Conservation (phyloP, 768 basidiomycete genomes). For the Amanita jacksonii region DNA sequence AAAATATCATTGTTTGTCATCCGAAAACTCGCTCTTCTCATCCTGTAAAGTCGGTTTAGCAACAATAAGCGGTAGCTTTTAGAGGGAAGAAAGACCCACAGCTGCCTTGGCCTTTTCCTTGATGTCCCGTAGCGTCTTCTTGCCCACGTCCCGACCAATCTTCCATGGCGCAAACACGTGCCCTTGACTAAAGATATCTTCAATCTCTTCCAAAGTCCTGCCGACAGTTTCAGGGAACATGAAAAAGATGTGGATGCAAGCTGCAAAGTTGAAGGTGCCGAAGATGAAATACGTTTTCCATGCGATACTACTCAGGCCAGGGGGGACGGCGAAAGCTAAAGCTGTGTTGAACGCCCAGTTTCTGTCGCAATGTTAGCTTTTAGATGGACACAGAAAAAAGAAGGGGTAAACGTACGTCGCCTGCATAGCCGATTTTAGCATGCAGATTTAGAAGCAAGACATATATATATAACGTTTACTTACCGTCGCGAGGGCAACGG, state of each 20-base stretch:
- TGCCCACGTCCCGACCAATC: conserved; percentile 19
- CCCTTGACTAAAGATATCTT: conserved; percentile 65
- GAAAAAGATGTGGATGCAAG: conserved; percentile 64
- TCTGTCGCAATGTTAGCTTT: too few species aligned
- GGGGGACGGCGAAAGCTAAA: conserved; percentile 68
- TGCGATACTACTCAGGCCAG: conserved; percentile 54
- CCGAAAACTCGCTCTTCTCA: too few species aligned
- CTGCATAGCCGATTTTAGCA: too few species aligned
- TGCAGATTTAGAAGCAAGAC: too few species aligned
- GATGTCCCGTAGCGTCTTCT: neutral
- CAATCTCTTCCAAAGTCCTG: conserved; percentile 68
- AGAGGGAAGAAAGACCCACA: too few species aligned
- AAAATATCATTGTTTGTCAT: too few species aligned
- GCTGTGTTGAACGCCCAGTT: conserved; percentile 70
- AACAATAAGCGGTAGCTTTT: too few species aligned
- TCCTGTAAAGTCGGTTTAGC: too few species aligned
- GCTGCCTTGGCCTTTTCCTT: too few species aligned
- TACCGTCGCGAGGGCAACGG: conserved; percentile 8
- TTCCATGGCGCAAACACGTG: conserved; percentile 67
- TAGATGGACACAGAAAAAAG: too few species aligned
- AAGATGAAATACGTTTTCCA: conserved; percentile 76
- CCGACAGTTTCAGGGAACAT: conserved; percentile 75
- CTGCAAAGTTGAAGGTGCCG: conserved; percentile 66
- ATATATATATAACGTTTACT: too few species aligned
- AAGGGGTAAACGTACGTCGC: too few species aligned